A percentile compares a stretch with the other conserved stretches of the same genome.
Evolutionary conservation across 768 basidiomycete species (phyloP).

Genomic region (Dacryopinax spathularia): DNA sequence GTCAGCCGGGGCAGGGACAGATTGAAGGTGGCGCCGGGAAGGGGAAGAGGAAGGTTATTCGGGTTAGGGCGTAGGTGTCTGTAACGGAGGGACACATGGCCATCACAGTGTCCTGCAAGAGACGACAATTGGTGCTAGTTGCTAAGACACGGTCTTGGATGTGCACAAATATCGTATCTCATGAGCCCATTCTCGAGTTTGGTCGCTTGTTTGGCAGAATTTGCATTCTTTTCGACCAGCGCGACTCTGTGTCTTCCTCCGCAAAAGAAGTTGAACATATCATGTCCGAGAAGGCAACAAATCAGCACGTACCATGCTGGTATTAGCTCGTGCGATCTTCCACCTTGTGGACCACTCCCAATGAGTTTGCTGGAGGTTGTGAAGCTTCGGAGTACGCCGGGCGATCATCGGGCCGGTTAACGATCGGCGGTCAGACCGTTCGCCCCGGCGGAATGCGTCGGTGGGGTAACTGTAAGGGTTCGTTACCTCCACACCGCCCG

Average conservation of each 20-base stretch:
- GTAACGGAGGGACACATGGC: not conserved
- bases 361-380: no score
- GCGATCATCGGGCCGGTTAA: not conserved
- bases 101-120: not conserved
- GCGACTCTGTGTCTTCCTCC: no score
- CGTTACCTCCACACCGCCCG: not conserved
- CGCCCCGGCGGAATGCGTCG: not conserved
- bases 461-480: not conserved
- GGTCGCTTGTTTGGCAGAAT: no score
- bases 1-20: constrained; percentile 5
- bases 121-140: not conserved
- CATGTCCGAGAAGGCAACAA: no score
- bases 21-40: constrained; percentile 31
- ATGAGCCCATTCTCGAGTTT: no score
- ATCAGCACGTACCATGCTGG: no score
- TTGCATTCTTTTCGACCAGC: no score
- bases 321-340: no score
- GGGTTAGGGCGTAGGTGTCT: constrained; percentile 43
- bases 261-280: no score
- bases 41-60: constrained; percentile 67
- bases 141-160: not conserved
- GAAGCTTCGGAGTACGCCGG: no score
- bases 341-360: no score
- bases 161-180: no score
- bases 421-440: not conserved